Conservation (phyloP, 495 filamentous ascomycete species). For the Xanthoparmelia taractica region DNA sequence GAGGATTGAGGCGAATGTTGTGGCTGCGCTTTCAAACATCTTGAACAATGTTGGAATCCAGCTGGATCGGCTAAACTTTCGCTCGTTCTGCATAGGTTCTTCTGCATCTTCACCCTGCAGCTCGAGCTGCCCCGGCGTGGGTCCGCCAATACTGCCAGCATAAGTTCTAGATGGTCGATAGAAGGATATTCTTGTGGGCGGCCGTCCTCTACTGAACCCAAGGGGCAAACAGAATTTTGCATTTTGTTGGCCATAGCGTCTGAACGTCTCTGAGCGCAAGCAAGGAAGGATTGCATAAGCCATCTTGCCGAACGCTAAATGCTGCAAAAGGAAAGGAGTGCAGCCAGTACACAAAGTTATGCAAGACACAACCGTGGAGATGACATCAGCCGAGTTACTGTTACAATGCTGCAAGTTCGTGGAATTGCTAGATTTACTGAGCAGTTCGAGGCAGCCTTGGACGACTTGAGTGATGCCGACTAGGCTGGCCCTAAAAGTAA, state of each 20-base stretch:
- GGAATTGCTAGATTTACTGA: not conserved
- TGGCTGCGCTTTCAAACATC: conserved; percentile 77
- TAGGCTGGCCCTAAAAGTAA: not conserved
- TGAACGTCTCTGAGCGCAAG: not conserved
- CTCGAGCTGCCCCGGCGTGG: conserved; percentile 15
- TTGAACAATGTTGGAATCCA: conserved; percentile 55
- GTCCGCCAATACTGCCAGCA: conserved; percentile 21
- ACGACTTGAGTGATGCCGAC: not conserved
- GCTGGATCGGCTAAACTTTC: not conserved
- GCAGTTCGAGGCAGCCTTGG: not conserved
- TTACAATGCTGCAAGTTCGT: not conserved
- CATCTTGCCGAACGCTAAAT: not conserved
- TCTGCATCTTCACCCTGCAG: conserved; percentile 12
- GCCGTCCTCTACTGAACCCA: not conserved
- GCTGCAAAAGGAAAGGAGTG: not conserved
- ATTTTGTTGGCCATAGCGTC: not conserved
- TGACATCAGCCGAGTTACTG: not conserved
- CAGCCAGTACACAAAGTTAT: not conserved
- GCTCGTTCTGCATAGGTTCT: not conserved
- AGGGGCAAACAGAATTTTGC: not conserved
- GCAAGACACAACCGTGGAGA: not conserved
- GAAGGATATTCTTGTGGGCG: not conserved
- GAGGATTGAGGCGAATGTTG: conserved; percentile 76
- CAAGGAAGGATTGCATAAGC: not conserved
- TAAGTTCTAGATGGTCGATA: conserved; percentile 4